Evolutionary conservation across 768 basidiomycete genomes (phyloP).

Genomic region (Glaciozyma antarctica): DNA sequence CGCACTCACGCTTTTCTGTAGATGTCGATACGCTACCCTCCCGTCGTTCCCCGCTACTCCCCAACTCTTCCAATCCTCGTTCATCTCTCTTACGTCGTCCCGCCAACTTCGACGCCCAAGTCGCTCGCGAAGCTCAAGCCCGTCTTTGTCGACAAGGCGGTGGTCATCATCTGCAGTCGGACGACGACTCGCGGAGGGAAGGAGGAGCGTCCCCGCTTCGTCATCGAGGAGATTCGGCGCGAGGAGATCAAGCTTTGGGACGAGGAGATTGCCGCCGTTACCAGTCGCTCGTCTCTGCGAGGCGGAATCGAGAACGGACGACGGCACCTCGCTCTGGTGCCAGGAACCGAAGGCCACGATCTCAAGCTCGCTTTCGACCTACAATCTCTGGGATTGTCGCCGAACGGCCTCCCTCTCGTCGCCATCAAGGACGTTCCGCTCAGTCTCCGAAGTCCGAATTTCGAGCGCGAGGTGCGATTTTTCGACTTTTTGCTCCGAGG

Average conservation of each 20-base stretch:
- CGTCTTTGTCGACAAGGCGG: not conserved
- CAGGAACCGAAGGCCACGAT: not conserved
- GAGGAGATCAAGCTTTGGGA: not conserved
- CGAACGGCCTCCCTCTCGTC: not conserved
- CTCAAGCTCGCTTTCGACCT: not conserved
- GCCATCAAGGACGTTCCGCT: not conserved
- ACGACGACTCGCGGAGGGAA: not conserved
- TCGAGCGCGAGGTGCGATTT: conserved; percentile 1
- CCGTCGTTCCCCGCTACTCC: not conserved
- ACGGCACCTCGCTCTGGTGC: not conserved
- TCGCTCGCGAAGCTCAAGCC: not conserved
- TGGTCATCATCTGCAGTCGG: not conserved
- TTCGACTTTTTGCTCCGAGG: not conserved
- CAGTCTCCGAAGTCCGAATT: not conserved
- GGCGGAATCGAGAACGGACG: not conserved
- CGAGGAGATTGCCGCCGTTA: not conserved
- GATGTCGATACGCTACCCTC: not conserved
- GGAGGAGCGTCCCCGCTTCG: not conserved
- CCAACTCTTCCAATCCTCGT: not conserved
- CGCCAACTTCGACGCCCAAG: not conserved
- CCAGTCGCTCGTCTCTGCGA: not conserved
- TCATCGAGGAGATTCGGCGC: not conserved
- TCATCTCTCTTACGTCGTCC: not conserved
- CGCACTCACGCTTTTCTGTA: not conserved
- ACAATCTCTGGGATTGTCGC: not conserved